A percentile compares a stretch with the other conserved stretches of the same genome.
Conservation (phyloP, 768 basidiomycete species). For the Kwoniella mangroviensis region DNA sequence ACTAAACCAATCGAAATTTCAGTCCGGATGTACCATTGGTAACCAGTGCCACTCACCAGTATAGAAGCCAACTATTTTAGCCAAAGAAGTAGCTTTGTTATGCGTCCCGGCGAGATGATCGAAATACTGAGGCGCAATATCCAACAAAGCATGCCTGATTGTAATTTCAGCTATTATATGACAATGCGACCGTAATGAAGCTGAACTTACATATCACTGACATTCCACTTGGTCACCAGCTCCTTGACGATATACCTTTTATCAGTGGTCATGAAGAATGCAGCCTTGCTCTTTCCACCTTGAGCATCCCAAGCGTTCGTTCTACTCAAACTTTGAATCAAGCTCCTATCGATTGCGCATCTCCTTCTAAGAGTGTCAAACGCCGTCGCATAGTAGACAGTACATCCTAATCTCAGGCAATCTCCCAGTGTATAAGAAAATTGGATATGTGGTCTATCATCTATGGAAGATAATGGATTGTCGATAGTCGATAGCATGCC, state of each 20-base stretch:
- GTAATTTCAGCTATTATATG: constrained; percentile 13
- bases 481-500: constrained; percentile 29
- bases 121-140: constrained; percentile 78
- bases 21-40: neutral
- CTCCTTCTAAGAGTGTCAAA: constrained; percentile 71
- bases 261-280: constrained; percentile 82
- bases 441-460: constrained; percentile 79
- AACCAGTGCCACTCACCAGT: constrained; percentile 58
- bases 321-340: constrained; percentile 67
- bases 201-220: constrained; percentile 72
- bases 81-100: constrained; percentile 70
- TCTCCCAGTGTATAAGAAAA: constrained; percentile 80
- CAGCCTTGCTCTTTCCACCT: constrained; percentile 76
- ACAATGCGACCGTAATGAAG: neutral
- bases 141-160: constrained; percentile 73
- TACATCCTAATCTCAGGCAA: constrained; percentile 75
- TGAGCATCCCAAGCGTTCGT: constrained; percentile 72
- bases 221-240: constrained; percentile 83
- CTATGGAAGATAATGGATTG: constrained; percentile 59
- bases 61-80: constrained; percentile 81
- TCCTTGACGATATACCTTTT: constrained; percentile 83
- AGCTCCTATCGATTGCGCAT: constrained; percentile 70
- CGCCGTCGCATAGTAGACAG: constrained; percentile 79
- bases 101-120: constrained; percentile 74
- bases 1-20: constrained; percentile 47